Conservation (phyloP, 345 rosid genomes). For the Acer campestre region DNA sequence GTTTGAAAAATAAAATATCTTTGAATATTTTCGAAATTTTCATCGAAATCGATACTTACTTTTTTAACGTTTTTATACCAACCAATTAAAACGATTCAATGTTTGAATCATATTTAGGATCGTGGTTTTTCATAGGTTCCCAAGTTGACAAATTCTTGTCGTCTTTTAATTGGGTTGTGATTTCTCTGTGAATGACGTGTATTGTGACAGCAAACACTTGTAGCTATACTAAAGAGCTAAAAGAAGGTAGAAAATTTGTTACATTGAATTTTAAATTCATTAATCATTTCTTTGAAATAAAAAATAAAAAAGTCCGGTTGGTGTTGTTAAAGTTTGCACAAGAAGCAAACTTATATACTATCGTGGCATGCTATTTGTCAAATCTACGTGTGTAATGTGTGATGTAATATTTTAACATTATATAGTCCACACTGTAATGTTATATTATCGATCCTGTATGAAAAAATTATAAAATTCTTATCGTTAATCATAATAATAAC, state of each 20-base stretch:
- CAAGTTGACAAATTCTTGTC: neutral
- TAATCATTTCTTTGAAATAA: neutral
- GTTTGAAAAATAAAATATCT: no score
- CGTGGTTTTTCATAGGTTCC: neutral
- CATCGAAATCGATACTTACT: no score
- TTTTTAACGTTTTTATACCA: no score
- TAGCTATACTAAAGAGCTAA: neutral
- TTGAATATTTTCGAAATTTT: no score
- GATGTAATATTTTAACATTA: neutral
- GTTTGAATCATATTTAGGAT: no score
- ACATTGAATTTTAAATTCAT: neutral
- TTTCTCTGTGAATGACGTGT: conserved; percentile 28
- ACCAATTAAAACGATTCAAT: no score
- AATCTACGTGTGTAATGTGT: neutral
- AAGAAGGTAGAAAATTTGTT: neutral
- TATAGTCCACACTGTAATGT: no score
- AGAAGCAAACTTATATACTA: conserved; percentile 22
- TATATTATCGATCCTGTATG: no score
- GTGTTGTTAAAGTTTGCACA: conserved; percentile 33
- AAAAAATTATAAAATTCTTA: no score
- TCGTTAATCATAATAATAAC: no score
- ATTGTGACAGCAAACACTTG: conserved; percentile 23
- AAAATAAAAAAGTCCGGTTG: conserved; percentile 12
- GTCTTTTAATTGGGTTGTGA: neutral
- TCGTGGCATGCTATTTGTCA: neutral